Evolutionary conservation across 2,329 filamentous ascomycete species (phyloP), one percentile per base, ranked within the genome.

Genomic region (Talaromyces islandicus): DNA sequence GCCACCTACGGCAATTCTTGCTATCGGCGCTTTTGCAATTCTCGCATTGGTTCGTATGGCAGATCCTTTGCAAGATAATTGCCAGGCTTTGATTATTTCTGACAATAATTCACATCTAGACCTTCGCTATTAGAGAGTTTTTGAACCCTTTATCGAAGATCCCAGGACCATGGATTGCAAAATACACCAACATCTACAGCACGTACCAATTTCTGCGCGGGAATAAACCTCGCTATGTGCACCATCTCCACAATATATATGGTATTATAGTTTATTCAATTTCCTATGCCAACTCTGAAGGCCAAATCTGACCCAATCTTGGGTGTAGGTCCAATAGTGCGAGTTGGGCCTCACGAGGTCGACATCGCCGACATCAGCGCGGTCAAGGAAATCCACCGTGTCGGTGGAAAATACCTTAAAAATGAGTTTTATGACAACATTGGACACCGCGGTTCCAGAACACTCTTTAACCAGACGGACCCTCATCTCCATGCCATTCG

Each of bases 401-500:
- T 71, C 5, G 68, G 69, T 9, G 67, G 65, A 4, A 65, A 67
- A 6, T 77, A 70, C 46, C 58, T 66, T 14, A 77, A 78, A 56
- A 66, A 69, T 0, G 48, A 62, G 0, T 76, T 67, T 56, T 77
- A 77, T 60, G 58, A 62, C 29, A 59, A 57, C 0, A 54, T 74
- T 7, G 64, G 63, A 0, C 43, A 60, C 6, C 59, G 64, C 4
- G 41, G 61, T 21, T 54, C 62, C 19, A 51, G 70, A 29, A 76
- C 66, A 35, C 29, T 81, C 32, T 81, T 82, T 66, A 74, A 63
- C 21, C 78, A 77, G 2, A 70, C 60, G 0, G 71, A 82, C 50
- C 63, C 74, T 1, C 67, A 75, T 2, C 70, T 71, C 32, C 76
- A 82, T 65, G 70, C 76, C 7, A 67, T 68, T 2, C 71, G 74